Percentiles rank a stretch among this genome's conserved stretches.
These are phyloP conservation scores for Auricularia cornea DNA, from an alignment of 768 basidiomycete genomes.

Conservation along the genomic window DNA sequence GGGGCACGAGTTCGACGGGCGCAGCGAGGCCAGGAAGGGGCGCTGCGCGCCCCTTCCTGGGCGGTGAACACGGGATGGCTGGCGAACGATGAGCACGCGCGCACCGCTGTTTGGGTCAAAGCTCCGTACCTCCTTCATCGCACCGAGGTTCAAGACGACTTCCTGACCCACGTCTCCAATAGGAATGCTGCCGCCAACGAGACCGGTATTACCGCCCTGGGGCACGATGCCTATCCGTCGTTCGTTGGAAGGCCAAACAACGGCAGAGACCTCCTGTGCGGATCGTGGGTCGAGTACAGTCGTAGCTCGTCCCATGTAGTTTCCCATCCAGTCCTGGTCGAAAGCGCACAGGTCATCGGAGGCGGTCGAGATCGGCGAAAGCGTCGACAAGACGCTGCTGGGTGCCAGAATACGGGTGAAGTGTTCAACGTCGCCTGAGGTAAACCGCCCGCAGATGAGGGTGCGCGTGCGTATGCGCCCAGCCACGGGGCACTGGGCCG, in stretches of 20 bases:
- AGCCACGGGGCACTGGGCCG: neutral
- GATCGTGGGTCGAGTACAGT: slow-evolving; percentile 87
- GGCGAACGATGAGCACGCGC: slow-evolving; percentile 5
- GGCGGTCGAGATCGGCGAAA: slow-evolving; percentile 13
- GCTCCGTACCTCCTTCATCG: slow-evolving; percentile 72
- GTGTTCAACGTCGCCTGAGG: neutral
- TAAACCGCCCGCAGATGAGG: neutral
- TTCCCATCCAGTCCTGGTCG: slow-evolving; percentile 96
- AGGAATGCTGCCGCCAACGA: slow-evolving; percentile 93
- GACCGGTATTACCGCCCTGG: slow-evolving; percentile 96
- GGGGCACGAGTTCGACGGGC: too few species aligned
- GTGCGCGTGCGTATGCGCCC: neutral
- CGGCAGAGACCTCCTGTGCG: slow-evolving; percentile 78
- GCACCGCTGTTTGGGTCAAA: slow-evolving; percentile 47
- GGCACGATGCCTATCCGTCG: slow-evolving; percentile 85
- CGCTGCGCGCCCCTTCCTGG: too few species aligned
- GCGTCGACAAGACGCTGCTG: neutral
- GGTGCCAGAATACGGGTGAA: neutral
- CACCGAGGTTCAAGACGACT: slow-evolving; percentile 73
- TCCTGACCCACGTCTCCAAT: slow-evolving; percentile 53
- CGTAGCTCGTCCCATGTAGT: slow-evolving; percentile 76
- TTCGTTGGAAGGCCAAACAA: slow-evolving; percentile 80
- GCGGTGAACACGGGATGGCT: too few species aligned
- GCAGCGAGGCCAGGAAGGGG: too few species aligned
- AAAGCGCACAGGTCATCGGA: slow-evolving; percentile 61